A percentile compares a stretch with the other conserved stretches of the same genome.
phyloP scores from a whole-genome alignment of 2,329 filamentous ascomycete genomes.

The Penicillium verrucosum region DNA sequence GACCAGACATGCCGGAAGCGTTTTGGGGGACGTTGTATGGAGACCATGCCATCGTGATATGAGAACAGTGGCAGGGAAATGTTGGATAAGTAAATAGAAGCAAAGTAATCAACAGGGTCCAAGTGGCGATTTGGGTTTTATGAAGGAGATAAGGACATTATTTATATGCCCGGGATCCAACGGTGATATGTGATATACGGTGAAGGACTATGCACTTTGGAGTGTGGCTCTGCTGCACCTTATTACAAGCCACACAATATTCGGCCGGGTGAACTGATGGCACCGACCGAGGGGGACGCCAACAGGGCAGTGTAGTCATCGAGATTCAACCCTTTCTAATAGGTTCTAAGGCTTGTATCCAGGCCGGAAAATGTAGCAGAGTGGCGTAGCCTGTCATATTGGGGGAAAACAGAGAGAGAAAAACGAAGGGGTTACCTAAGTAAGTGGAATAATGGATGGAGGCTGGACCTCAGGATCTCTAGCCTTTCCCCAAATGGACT shows the following conservation, averaged over 20 bases:
- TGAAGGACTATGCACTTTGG: not conserved
- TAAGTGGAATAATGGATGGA: not conserved
- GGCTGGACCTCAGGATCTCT: not conserved
- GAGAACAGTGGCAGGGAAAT: not conserved
- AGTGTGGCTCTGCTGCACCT: not conserved
- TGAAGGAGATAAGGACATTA: not conserved
- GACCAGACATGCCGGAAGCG: not conserved
- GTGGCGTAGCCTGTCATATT: not conserved
- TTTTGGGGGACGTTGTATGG: not conserved
- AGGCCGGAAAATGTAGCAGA: not conserved
- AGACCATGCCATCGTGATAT: not conserved
- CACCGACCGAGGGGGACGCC: not conserved
- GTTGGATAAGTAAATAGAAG: not conserved
- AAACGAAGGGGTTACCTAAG: not conserved
- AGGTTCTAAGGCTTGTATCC: not conserved
- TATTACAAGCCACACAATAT: not conserved
- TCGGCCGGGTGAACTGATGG: not conserved
- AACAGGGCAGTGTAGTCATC: not conserved
- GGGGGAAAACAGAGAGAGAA: not conserved
- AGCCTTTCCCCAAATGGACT: not conserved
- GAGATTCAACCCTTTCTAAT: not conserved
- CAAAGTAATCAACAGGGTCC: too few species aligned
- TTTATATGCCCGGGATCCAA: not conserved
- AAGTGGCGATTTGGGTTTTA: too few species aligned
- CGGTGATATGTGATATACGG: not conserved